phyloP scores from a whole-genome alignment of 2,329 filamentous ascomycete genomes.

The Furcasterigmium sp. region DNA sequence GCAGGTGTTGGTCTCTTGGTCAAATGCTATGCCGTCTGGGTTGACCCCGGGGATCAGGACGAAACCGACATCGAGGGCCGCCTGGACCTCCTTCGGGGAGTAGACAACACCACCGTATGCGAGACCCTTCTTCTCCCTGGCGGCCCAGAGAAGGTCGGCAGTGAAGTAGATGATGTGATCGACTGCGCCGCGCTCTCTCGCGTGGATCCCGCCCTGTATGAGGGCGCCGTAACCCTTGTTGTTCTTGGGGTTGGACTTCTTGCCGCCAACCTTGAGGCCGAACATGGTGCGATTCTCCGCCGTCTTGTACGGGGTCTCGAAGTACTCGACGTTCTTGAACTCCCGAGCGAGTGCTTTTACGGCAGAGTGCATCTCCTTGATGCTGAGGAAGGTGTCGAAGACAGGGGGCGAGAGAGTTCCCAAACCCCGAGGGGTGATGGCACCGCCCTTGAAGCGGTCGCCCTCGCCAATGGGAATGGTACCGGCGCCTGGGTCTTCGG shows the following conservation, averaged over 20 bases:
- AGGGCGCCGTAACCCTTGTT: constrained; percentile 37
- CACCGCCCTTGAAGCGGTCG: constrained; percentile 10
- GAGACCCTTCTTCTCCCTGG: constrained; percentile 41
- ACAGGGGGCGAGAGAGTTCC: constrained; percentile 17
- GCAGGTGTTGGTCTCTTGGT: constrained; percentile 42
- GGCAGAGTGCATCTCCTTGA: constrained; percentile 37
- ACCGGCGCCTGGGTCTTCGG: neutral
- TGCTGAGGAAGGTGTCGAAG: constrained; percentile 38
- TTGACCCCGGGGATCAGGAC: constrained; percentile 48
- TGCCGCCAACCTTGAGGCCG: constrained; percentile 37
- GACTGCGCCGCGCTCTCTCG: constrained; percentile 51
- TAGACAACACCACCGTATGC: constrained; percentile 47
- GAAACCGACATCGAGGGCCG: constrained; percentile 45
- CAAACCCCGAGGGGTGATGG: constrained; percentile 21
- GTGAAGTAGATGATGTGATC: constrained; percentile 55
- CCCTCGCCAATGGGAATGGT: constrained; percentile 1
- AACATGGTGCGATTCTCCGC: constrained; percentile 32
- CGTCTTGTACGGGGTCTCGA: constrained; percentile 35
- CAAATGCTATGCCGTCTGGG: constrained; percentile 48
- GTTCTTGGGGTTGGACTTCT: constrained; percentile 27
- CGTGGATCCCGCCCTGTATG: constrained; percentile 49
- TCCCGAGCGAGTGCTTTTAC: constrained; percentile 31
- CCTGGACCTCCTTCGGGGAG: constrained; percentile 44
- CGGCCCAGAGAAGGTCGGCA: constrained; percentile 49
- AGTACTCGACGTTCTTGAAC: constrained; percentile 30